Evolutionary conservation across 768 basidiomycete species (phyloP).

Genomic region (Leccinum obscurum): DNA sequence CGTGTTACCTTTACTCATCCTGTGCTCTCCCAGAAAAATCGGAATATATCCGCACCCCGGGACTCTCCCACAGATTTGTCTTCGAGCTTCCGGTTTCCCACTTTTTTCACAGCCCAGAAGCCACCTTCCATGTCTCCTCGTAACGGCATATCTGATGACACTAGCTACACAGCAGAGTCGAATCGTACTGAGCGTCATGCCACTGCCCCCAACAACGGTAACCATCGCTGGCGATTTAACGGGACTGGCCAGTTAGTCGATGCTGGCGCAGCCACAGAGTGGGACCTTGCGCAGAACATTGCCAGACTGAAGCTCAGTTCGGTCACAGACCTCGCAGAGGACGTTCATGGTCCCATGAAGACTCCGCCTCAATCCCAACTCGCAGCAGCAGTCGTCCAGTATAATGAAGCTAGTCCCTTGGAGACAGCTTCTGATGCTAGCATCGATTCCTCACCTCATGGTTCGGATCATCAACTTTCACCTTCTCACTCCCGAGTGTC

Average conservation of each 20-base stretch:
- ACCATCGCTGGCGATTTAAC: conserved; percentile 63
- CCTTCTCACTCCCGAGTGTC: conserved; percentile 80
- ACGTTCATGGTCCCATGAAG: conserved; percentile 51
- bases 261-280: conserved; percentile 52
- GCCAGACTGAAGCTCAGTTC: conserved; percentile 69
- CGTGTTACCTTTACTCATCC: conserved; percentile 26
- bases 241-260: conserved; percentile 62
- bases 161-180: conserved; percentile 20
- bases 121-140: conserved; percentile 49
- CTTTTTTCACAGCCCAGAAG: conserved; percentile 40
- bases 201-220: conserved; percentile 36
- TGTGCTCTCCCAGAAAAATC: conserved; percentile 39
- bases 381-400: conserved; percentile 50
- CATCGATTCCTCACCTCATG: conserved; percentile 72
- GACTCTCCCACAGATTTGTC: conserved; percentile 38
- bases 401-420: conserved; percentile 67
- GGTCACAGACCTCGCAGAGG: conserved; percentile 50
- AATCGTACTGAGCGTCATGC: conserved; percentile 41
- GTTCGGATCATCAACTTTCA: conserved; percentile 63
- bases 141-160: conserved; percentile 32
- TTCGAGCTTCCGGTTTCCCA: conserved; percentile 31
- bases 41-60: conserved; percentile 45
- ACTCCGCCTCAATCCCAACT: conserved; percentile 71
- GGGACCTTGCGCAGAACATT: conserved; percentile 75
- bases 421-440: conserved; percentile 73